Conservation (phyloP, 129 eudicot species). For the Kitagawia praeruptora region DNA sequence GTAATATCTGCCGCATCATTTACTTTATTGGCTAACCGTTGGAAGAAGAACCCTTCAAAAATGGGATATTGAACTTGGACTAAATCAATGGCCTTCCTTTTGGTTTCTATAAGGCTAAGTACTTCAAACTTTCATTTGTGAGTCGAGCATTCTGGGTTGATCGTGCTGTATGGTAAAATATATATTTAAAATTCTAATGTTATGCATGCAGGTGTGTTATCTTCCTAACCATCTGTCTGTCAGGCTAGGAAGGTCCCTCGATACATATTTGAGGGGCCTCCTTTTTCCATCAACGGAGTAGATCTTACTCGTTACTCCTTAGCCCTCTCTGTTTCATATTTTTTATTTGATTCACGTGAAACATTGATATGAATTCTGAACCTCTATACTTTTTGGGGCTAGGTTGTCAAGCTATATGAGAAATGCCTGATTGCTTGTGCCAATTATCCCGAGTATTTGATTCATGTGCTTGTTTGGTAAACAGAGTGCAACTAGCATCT, state of each 20-base stretch:
- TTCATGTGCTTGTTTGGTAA: background rate
- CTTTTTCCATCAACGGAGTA: conserved; percentile 89
- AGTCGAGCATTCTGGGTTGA: conserved; percentile 96
- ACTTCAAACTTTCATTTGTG: conserved; percentile 96
- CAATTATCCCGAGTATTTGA: conserved; percentile 87
- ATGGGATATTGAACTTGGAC: conserved; percentile 87
- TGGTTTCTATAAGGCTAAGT: conserved; percentile 99
- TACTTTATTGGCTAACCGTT: conserved; percentile 93
- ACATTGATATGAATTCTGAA: conserved; percentile 2
- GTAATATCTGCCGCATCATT: conserved; percentile 89
- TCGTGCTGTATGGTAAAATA: conserved; percentile 52
- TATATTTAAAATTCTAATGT: conserved; percentile 81
- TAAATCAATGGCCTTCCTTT: conserved; percentile 88
- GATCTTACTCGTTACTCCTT: conserved; percentile 69
- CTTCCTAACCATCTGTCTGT: conserved; percentile 94
- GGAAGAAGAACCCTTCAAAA: conserved; percentile 87
- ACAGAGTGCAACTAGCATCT: background rate
- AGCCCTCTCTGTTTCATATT: conserved; percentile 31
- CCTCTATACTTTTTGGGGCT: conserved; percentile 27
- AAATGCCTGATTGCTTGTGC: conserved; percentile 97
- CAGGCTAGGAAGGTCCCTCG: conserved; percentile 99
- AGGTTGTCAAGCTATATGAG: conserved; percentile 96
- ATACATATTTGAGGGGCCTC: conserved; percentile 93
- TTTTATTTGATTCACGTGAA: conserved; percentile 16
- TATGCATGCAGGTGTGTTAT: conserved; percentile 99